Percentiles rank a stretch among this genome's conserved stretches.
phyloP scores from a whole-genome alignment of 352 stramenopile genomes.

The Phytophthora citrophthora region DNA sequence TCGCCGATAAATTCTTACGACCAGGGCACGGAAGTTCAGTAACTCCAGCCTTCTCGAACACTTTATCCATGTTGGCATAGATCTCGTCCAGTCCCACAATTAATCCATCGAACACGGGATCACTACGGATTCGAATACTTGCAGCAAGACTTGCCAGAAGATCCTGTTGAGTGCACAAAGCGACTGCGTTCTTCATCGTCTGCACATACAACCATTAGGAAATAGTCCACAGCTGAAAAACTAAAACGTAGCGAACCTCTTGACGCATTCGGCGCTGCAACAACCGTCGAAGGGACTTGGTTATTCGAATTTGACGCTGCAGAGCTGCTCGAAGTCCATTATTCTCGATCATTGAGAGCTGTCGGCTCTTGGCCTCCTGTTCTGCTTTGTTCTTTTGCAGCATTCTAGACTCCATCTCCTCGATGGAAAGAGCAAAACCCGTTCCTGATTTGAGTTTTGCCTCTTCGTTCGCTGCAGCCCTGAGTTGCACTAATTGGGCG shows the following conservation, averaged over 20 bases:
- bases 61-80: constrained; percentile 18
- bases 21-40: constrained; percentile 15
- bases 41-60: constrained; percentile 15
- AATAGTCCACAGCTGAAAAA: neutral
- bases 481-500: constrained; percentile 9
- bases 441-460: neutral
- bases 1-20: constrained; percentile 6
- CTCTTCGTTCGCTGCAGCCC: constrained; percentile 4
- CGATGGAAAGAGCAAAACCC: neutral
- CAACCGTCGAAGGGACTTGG: constrained; percentile 17
- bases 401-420: constrained; percentile 1
- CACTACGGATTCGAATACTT: constrained; percentile 1
- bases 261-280: constrained; percentile 17
- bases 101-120: constrained; percentile 17
- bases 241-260: constrained; percentile 6
- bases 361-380: neutral
- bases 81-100: constrained; percentile 25
- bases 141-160: constrained; percentile 4
- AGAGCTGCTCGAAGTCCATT: constrained; percentile 5
- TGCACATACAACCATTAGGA: neutral
- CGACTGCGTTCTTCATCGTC: constrained; percentile 10
- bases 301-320: constrained; percentile 6
- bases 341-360: constrained; percentile 8
- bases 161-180: constrained; percentile 9
- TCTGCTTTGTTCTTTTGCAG: constrained; percentile 6